A percentile compares a stretch with the other conserved stretches of the same genome.
phyloP scores from a whole-genome alignment of 2,329 filamentous ascomycete species.

The Apiospora malaysiana region DNA sequence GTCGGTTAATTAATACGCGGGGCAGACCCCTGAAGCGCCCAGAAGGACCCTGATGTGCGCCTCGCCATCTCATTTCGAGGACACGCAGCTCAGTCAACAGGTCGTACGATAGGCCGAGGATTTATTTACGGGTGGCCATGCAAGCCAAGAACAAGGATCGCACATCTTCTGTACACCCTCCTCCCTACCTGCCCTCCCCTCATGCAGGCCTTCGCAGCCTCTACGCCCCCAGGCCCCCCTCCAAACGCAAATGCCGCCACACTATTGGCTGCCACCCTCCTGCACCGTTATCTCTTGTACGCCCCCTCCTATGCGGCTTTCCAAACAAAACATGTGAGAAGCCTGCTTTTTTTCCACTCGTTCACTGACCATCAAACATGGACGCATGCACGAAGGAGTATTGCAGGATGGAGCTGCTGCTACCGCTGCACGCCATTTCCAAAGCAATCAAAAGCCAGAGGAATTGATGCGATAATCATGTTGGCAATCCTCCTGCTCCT shows the following conservation, averaged over 20 bases:
- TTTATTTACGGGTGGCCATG: not conserved
- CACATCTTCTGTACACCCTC: not conserved
- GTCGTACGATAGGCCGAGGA: constrained; percentile 16
- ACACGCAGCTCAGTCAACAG: not conserved
- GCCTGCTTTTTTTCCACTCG: constrained; percentile 7
- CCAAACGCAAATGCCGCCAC: not conserved
- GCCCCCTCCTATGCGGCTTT: not conserved
- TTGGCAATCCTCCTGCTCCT: not conserved
- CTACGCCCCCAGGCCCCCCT: not conserved
- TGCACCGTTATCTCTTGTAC: constrained; percentile 13
- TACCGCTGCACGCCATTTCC: constrained; percentile 2
- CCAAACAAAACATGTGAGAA: constrained; percentile 15
- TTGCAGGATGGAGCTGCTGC: constrained; percentile 3
- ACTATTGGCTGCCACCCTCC: not conserved
- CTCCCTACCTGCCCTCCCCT: not conserved
- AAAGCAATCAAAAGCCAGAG: not conserved
- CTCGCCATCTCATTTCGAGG: not conserved
- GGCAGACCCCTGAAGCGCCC: not conserved
- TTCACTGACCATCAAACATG: not conserved
- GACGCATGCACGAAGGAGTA: not conserved
- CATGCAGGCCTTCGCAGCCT: not conserved
- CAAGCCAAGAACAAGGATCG: constrained; percentile 12
- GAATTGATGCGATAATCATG: not conserved
- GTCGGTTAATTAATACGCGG: not conserved
- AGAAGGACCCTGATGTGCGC: not conserved